These are phyloP conservation scores for Colletotrichum tanaceti DNA, from an alignment of 2,329 filamentous ascomycete genomes.

Conservation along the genomic window DNA sequence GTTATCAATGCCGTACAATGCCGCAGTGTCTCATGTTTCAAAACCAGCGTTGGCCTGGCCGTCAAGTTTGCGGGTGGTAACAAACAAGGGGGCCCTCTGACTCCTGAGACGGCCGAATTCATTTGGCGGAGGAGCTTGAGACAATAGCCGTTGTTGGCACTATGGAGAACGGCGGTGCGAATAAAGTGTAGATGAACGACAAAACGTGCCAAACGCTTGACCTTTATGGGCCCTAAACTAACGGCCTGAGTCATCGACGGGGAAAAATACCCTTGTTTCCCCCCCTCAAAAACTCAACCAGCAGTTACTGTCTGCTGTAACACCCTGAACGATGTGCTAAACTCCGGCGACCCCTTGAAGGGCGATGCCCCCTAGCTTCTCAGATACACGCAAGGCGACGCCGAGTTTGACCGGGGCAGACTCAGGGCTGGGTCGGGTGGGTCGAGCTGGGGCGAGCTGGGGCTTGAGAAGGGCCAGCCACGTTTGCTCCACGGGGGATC, in stretches of 20 bases:
- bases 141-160: constrained; percentile 27
- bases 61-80: constrained; percentile 19
- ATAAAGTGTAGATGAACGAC: constrained; percentile 5
- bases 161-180: constrained; percentile 20
- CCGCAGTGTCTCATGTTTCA: constrained; percentile 25
- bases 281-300: too few species aligned
- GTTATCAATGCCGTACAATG: constrained; percentile 33
- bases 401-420: constrained; percentile 5
- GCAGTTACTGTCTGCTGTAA: too few species aligned
- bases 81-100: constrained; percentile 16
- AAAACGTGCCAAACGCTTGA: constrained; percentile 27
- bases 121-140: constrained; percentile 30
- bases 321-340: too few species aligned
- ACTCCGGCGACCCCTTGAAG: too few species aligned
- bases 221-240: too few species aligned
- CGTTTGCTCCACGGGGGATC: constrained; percentile 24
- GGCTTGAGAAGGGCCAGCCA: constrained; percentile 26
- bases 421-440: background rate
- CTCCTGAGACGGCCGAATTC: constrained; percentile 33
- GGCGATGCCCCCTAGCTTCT: too few species aligned
- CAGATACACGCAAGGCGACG: too few species aligned
- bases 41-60: constrained; percentile 17
- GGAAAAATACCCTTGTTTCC: too few species aligned
- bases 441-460: constrained; percentile 6
- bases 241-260: too few species aligned